Evolutionary conservation across 805 yeast species (phyloP), one percentile per base, ranked within the genome.

Genomic region (Saccharomycopsis sp.): DNA sequence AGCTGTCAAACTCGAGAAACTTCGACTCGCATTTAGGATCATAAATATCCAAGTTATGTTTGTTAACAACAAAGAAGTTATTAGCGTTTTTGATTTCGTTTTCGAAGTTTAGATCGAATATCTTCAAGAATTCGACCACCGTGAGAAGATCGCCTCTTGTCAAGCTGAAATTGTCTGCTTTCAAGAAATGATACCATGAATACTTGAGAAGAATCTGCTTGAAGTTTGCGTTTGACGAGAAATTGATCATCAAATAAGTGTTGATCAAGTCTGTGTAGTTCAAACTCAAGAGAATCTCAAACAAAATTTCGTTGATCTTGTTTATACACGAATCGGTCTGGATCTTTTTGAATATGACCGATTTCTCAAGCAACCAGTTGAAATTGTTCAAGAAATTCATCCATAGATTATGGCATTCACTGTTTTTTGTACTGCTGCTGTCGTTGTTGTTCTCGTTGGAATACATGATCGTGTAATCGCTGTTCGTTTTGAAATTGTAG

Each of bases 401-500:
- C 63, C 62, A 62, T 29, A 52, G 47, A n/a, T 25, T n/a, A 12
- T 52, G 17, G 3, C 7, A 5, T 52, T 24, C 41, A 24, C 7
- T 19, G 5, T 24, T 34, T 12, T 49, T 19, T 9, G 25, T 25
- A 29, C 19, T 41, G 19, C 41, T 47, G 42, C 24, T 19, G 15
- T 42, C 49, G 38, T 29, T 29, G 49, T 44, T 44, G 12, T 44
- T 44, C 19, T 44, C 49, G 8, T n/a, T 17, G 19, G 49, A 8
- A 17, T n/a, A 44, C 19, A 44, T n/a, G 22, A n/a, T 19, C 7
- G 19, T 17, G 15, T 52, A 44, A n/a, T 47, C 35, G 20, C 52
- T 58, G 51, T 61, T 61, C n/a, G 54, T 49, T 29, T 61, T 61
- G 51, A 44, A 56, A 49, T 61, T 61, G 38, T 61, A 61, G 8